Base-by-base conservation (phyloP, 768 basidiomycete species). In the Lactarius psammicola region DNA sequence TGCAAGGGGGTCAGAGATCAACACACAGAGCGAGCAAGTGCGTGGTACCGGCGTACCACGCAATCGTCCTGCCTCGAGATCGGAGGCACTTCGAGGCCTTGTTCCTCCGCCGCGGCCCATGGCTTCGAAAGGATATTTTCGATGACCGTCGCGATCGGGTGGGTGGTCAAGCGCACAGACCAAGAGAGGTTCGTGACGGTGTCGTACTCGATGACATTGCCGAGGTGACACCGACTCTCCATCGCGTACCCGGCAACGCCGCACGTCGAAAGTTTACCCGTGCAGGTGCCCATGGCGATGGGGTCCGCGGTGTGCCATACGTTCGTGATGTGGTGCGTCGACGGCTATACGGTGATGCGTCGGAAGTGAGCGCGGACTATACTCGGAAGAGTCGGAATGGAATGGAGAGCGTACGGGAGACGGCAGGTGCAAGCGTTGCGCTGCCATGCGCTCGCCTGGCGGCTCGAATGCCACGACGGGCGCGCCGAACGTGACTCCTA, bases 231-330 rank as follows among this genome's bases (percentile, higher is more conserved):
- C 81, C 79, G 80, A 3, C 87, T 84, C 77, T 95, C 93, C 76
- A 95, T 78, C 0, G 94, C 96, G 71, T 91, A 95, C 0, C 96
- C 95, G 0, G 80, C 93, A 38, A 92, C 82, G 18, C 88, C 85
- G 74, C 96, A 99, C 0, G 83, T 76, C 0, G 90, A 95, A 10
- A 83, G 79, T 1, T 90, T 79, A 15, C 93, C 94, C 15, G 80
- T 94, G 72, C 93, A 95, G 0, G 81, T 81, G 1, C 91, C 92
- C 85, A 91, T 90, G 3, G 95, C 85, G 40, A 98, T 92, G 0
- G 95, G 95, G 80, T 98, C 96, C 26, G 89, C 95, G 1, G 90
- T 98, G 73, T 98, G 90, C 72, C 91, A 96, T 9, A 98, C 81
- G 72, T 98, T 94, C 0, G 89, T 94, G 49, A 96, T 80, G 68